phyloP scores from a whole-genome alignment of 2,329 filamentous ascomycete species.

The Venturia aucupariae region DNA sequence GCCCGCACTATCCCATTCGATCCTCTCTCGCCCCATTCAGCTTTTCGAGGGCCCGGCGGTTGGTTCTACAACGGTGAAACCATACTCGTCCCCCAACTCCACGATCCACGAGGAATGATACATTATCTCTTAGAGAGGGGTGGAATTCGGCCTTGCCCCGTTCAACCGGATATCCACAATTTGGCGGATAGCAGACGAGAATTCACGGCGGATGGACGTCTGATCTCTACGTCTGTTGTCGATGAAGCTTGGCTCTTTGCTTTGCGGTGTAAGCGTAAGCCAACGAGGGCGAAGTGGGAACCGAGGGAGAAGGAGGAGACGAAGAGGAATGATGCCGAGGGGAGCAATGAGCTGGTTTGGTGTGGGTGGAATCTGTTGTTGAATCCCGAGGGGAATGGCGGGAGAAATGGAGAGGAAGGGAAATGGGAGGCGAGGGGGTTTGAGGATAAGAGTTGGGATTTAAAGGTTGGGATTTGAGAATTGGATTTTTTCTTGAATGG shows the following conservation, averaged over 20 bases:
- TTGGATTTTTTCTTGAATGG: too few relatives aligned
- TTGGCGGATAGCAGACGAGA: not conserved
- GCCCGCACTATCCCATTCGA: not conserved
- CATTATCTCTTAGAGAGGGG: not conserved
- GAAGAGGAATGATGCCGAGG: not conserved
- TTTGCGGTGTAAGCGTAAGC: not conserved
- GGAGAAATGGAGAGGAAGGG: not conserved
- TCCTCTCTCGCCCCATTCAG: not conserved
- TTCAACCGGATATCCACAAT: not conserved
- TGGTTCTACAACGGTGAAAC: not conserved
- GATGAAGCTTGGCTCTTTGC: not conserved
- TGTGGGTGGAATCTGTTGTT: slow-evolving; percentile 6
- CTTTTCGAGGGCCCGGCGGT: not conserved
- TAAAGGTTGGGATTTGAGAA: not conserved
- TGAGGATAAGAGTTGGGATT: not conserved
- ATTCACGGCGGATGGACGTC: not conserved
- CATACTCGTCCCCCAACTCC: not conserved
- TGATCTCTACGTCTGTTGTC: not conserved
- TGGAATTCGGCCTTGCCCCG: not conserved
- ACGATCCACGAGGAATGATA: not conserved
- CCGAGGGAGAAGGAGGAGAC: not conserved
- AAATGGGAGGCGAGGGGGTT: not conserved
- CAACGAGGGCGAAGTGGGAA: not conserved
- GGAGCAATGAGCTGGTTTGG: not conserved
- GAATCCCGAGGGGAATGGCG: not conserved